phyloP scores from a whole-genome alignment of 192 early-diverging fungal genomes.

The Backusella mclennaniae region DNA sequence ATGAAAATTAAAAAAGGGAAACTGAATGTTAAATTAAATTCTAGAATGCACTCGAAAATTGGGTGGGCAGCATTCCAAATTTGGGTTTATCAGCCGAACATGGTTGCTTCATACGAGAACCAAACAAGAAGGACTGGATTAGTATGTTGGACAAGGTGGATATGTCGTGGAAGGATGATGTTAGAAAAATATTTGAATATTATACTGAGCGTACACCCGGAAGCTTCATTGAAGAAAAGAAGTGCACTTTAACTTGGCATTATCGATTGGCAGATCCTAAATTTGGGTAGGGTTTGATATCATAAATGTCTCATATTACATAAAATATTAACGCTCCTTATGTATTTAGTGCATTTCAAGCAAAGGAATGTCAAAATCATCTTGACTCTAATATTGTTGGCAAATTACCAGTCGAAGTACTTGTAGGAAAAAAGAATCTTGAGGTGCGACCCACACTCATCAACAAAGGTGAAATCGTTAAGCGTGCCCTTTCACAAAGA shows the following conservation, averaged over 20 bases:
- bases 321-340: neutral
- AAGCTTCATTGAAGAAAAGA: conserved; percentile 89
- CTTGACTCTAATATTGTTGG: conserved; percentile 87
- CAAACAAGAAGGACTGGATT: conserved; percentile 69
- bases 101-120: conserved; percentile 89
- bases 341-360: conserved; percentile 71
- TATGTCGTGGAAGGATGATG: conserved; percentile 93
- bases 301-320: neutral
- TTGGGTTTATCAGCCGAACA: conserved; percentile 93
- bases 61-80: conserved; percentile 76
- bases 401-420: conserved; percentile 89
- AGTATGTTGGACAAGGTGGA: conserved; percentile 71
- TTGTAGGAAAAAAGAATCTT: conserved; percentile 96
- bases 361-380: conserved; percentile 98
- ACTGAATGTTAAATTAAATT: neutral
- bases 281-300: conserved; percentile 54
- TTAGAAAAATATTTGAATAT: conserved; percentile 89
- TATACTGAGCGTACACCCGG: conserved; percentile 96
- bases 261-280: conserved; percentile 94
- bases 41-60: conserved; percentile 70
- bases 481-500: conserved; percentile 60
- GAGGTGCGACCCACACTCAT: conserved; percentile 89
- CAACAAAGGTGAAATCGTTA: conserved; percentile 99
- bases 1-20: neutral
- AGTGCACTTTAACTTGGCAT: conserved; percentile 93